Base-by-base conservation (phyloP, 2,329 filamentous ascomycete species). In the Mycosphaerella sp. region DNA sequence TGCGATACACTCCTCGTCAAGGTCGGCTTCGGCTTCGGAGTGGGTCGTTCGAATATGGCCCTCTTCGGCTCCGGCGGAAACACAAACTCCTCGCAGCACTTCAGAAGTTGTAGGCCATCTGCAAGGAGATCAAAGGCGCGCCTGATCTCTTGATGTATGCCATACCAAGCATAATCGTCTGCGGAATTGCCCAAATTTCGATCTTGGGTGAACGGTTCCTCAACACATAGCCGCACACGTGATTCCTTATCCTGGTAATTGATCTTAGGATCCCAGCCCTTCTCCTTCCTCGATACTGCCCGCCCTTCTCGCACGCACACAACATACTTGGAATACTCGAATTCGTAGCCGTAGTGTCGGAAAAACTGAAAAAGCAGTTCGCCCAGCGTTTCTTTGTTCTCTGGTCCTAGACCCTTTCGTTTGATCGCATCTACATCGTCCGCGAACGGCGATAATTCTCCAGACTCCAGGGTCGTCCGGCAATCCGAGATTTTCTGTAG, bases 301-400 rank as follows among this genome's bases (percentile, higher is more conserved):
- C 80, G 85, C 9, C 91, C 93, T 61, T 86, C 79, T 17, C 90
- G 83, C 44, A 98, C 85, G 1, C 93, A 97, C 35, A 97, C 75
- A 8, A 88, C 89, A 56, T 82, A 76, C 55, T 85, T 87, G 60
- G 90, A 86, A 65, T 93, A 97, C 66, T 97, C 85, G 55, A 97
- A 82, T 68, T 96, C 90, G 69, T 96, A 85, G 1, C 87, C 91
- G 65, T 96, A 98, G 63, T 91, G 89, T 40, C 89, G 84, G 70
- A 97, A 98, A 71, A 98, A 98, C 37, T 90, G 81, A 62, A 97
- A 98, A 1, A 98, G 74, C n/a, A 98, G 77, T 55, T 89, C 81
- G 3, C 90, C 91, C 25, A 93, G 68, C 0, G 85, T 84, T 55
- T 94, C 87, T 63, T 85, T 86, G 67, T 97, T 98, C 59, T 80